Evolutionary conservation across 169 alveolate genomes (phyloP), one percentile per base, ranked within the genome.

Genomic region (Nephromyces sp.): DNA sequence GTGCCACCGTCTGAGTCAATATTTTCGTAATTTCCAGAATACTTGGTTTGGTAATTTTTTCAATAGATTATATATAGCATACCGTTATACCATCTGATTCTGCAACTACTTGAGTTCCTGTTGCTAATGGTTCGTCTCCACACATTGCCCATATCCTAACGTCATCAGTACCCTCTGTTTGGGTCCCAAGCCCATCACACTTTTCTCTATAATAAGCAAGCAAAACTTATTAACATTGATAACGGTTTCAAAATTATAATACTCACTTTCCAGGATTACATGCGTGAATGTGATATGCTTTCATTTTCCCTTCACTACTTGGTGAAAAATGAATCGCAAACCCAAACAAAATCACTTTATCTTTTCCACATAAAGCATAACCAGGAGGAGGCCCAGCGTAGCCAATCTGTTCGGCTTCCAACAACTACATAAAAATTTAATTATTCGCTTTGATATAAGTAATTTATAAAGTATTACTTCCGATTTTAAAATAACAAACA

Each of bases 351-450:
- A 88, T 33, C 22, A 77, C 83, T 32, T 74, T 81, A 30, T 84
- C 86, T n/a, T 53, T 33, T 6, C 92, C 92, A 35, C 94, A 88
- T 66, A 84, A 81, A 6, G 89, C 88, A 79, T 79, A 83, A 2
- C 94, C 94, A 8, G 89, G 88, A 3, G 88, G 74, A 15, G 83
- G 71, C 1, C 94, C 94, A 6, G 81, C 78, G 73, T 82, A 88
- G 32, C 78, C 64, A 29, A 85, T 75, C 31, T 84, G 90, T 4
- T 68, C 69, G 6, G 68, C 52, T 21, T 52, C 67, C 67, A 68
- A 70, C n/a, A 83, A 81, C 82, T 82, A 78, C 32, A 43, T 43
- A 43, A 15, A 43, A 15, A n/a, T n/a, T n/a, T n/a, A n/a, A n/a
- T n/a, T n/a, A n/a, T n/a, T n/a, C n/a, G n/a, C n/a, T n/a, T n/a